Percentiles rank a stretch among this genome's conserved stretches.
These are phyloP conservation scores for Jackrogersella multiformis DNA, from an alignment of 495 filamentous ascomycete genomes.

Conservation along the genomic window DNA sequence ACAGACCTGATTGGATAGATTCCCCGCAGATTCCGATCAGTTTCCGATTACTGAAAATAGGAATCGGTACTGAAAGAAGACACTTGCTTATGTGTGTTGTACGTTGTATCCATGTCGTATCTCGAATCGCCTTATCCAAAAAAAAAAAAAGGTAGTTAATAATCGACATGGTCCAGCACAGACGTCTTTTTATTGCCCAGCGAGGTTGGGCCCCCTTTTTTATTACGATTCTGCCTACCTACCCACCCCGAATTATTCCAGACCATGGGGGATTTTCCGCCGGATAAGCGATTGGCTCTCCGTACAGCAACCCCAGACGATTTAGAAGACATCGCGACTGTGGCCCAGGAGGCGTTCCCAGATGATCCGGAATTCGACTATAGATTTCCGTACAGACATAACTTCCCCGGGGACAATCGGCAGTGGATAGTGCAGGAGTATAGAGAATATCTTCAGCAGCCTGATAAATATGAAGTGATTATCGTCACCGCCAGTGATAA, in stretches of 20 bases:
- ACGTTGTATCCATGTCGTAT: too few relatives aligned
- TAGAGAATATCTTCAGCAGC: slow-evolving; percentile 47
- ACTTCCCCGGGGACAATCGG: slow-evolving; percentile 48
- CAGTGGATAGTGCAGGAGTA: slow-evolving; percentile 49
- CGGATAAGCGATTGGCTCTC: slow-evolving; percentile 8
- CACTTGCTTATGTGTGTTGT: not conserved
- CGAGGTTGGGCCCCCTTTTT: slow-evolving; percentile 17
- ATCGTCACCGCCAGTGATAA: slow-evolving; percentile 47
- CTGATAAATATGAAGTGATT: slow-evolving; percentile 50
- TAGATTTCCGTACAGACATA: slow-evolving; percentile 46
- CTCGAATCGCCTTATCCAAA: too few relatives aligned
- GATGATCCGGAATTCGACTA: slow-evolving; percentile 53
- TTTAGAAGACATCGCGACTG: slow-evolving; percentile 47
- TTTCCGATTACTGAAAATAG: not conserved
- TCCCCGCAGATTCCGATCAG: not conserved
- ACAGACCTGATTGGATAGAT: not conserved
- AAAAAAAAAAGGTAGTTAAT: not conserved
- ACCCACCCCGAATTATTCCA: slow-evolving; percentile 1
- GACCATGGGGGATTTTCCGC: slow-evolving; percentile 14
- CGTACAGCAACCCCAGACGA: slow-evolving; percentile 36
- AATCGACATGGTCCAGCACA: slow-evolving; percentile 7
- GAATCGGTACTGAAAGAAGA: not conserved
- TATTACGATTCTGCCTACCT: slow-evolving; percentile 1
- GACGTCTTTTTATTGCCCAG: slow-evolving; percentile 15
- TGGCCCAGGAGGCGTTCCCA: slow-evolving; percentile 50